Percentiles rank a stretch among this genome's conserved stretches.
Conservation (phyloP, 2,329 filamentous ascomycete genomes). For the Mariannaea sp. region DNA sequence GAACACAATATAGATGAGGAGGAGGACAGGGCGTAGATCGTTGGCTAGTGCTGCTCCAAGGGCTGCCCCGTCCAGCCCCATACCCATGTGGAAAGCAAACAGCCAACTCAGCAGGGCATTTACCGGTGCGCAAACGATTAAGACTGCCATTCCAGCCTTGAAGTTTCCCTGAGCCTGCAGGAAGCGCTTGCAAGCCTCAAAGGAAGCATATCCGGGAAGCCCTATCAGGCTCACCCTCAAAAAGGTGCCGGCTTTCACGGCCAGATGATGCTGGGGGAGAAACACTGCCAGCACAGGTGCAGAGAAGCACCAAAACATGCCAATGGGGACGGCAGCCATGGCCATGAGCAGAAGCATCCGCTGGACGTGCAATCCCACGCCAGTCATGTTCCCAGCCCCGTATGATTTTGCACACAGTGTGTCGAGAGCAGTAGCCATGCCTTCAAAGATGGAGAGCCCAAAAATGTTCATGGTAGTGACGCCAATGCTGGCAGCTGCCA, state of each 20-base stretch:
- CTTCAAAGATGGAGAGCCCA: slow-evolving; percentile 50
- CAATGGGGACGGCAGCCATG: slow-evolving; percentile 53
- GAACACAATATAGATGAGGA: slow-evolving; percentile 52
- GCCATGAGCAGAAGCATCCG: slow-evolving; percentile 57
- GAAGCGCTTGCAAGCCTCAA: slow-evolving; percentile 59
- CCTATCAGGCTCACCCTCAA: slow-evolving; percentile 54
- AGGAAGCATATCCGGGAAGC: slow-evolving; percentile 57
- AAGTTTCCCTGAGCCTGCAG: slow-evolving; percentile 61
- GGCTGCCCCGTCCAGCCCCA: slow-evolving; percentile 57
- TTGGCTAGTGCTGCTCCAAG: slow-evolving; percentile 55
- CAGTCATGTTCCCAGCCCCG: slow-evolving; percentile 47
- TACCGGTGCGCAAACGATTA: slow-evolving; percentile 52
- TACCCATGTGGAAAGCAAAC: slow-evolving; percentile 48
- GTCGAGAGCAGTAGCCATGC: slow-evolving; percentile 37
- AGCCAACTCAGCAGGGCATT: slow-evolving; percentile 56
- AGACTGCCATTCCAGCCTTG: slow-evolving; percentile 52
- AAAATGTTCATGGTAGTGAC: slow-evolving; percentile 60
- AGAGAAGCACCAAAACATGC: slow-evolving; percentile 53
- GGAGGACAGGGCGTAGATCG: slow-evolving; percentile 52
- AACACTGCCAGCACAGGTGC: slow-evolving; percentile 51
- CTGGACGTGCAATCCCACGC: slow-evolving; percentile 58
- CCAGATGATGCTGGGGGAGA: slow-evolving; percentile 53
- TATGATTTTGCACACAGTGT: slow-evolving; percentile 35
- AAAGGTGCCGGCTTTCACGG: slow-evolving; percentile 54
- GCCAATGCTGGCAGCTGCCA: slow-evolving; percentile 57